Evolutionary conservation across 345 rosid genomes (phyloP).

Genomic region (Hibiscus tridactylites): DNA sequence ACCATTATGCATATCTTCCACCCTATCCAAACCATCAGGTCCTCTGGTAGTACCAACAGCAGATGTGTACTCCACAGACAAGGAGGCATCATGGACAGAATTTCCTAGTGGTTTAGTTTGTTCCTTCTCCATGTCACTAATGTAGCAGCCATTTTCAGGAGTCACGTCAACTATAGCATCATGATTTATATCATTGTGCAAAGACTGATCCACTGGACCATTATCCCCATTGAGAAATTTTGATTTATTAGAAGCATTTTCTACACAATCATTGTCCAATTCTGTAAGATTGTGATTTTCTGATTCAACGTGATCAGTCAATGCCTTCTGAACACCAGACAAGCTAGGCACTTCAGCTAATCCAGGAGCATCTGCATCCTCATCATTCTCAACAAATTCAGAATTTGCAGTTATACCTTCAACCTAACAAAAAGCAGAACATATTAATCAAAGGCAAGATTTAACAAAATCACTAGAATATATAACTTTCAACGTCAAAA

Average conservation of each 20-base stretch:
- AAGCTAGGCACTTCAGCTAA: conserved; percentile 63
- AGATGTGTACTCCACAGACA: conserved; percentile 19
- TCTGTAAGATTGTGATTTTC: conserved; percentile 36
- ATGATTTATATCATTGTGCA: conserved; percentile 22
- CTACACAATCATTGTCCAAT: conserved; percentile 23
- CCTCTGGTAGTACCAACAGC: conserved; percentile 21
- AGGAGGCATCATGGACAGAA: conserved; percentile 10
- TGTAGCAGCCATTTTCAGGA: conserved; percentile 24
- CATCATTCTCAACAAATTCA: conserved; percentile 58
- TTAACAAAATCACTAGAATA: background rate
- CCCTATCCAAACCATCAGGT: conserved; percentile 27
- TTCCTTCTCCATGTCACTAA: conserved; percentile 21
- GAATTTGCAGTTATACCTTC: conserved; percentile 34
- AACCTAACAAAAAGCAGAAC: conserved; percentile 29
- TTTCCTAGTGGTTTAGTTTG: conserved; percentile 20
- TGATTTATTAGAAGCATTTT: conserved; percentile 22
- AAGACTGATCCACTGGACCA: conserved; percentile 20
- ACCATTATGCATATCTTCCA: conserved; percentile 23
- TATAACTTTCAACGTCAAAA: background rate
- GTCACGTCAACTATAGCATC: conserved; percentile 16
- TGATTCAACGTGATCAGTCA: conserved; percentile 56
- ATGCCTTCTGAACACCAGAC: conserved; percentile 53
- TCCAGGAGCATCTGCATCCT: conserved; percentile 89
- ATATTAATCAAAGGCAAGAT: background rate
- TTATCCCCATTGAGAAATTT: conserved; percentile 21